These are phyloP conservation scores for Fragaria nilgerrensis DNA, from an alignment of 306 rosid species.

Conservation along the genomic window DNA sequence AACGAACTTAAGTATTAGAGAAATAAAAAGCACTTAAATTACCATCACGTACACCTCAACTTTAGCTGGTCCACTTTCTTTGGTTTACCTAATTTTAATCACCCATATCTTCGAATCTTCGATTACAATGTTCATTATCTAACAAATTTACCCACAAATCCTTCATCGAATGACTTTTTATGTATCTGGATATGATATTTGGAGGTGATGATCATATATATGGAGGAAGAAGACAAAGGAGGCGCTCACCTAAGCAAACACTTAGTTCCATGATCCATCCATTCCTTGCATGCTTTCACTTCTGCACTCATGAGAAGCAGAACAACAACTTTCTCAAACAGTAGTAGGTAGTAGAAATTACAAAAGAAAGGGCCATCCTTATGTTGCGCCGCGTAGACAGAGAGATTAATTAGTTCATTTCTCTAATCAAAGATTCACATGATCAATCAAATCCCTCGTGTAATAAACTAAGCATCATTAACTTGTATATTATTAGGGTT, in stretches of 20 bases:
- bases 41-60: background rate
- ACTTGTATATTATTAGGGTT: background rate
- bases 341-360: background rate
- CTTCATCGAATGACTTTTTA: background rate
- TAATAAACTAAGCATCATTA: background rate
- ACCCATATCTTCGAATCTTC: background rate
- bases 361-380: background rate
- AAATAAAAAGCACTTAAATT: background rate
- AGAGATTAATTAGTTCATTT: background rate
- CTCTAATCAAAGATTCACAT: background rate
- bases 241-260: slow-evolving; percentile 11
- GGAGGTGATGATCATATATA: background rate
- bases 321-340: background rate
- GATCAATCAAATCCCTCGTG: background rate
- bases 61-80: background rate
- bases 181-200: background rate
- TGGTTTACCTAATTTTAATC: background rate
- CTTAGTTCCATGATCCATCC: background rate
- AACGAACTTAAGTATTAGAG: background rate
- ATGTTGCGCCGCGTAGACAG: background rate
- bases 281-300: slow-evolving; percentile 4
- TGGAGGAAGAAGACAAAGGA: background rate
- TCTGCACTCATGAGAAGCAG: background rate
- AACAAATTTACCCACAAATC: background rate
- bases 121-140: background rate